Conservation (phyloP, 192 early-diverging fungal species). For the Coemansia sp. region DNA sequence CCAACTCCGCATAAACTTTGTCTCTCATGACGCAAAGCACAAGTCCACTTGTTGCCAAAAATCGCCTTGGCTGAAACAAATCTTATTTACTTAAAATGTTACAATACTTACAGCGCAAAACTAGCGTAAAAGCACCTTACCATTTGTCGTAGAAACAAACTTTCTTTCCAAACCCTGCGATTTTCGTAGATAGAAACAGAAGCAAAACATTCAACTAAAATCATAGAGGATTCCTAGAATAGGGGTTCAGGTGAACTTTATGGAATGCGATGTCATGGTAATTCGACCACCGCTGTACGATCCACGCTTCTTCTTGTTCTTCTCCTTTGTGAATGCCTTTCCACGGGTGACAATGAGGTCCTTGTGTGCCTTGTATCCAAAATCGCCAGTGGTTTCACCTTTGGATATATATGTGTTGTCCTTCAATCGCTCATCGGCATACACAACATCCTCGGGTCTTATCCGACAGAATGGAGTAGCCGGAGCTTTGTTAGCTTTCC, state of each 20-base stretch:
- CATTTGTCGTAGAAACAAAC: no score
- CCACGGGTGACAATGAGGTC: slow-evolving; percentile 89
- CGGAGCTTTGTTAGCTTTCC: slow-evolving; percentile 23
- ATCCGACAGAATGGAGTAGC: slow-evolving; percentile 83
- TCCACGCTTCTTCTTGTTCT: slow-evolving; percentile 97
- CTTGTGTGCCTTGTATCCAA: slow-evolving; percentile 90
- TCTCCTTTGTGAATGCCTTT: slow-evolving; percentile 90
- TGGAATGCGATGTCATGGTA: slow-evolving; percentile 77
- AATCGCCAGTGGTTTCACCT: slow-evolving; percentile 68
- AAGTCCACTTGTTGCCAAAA: no score
- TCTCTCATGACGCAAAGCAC: no score
- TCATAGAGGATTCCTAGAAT: no score
- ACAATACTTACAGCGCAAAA: no score
- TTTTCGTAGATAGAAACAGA: no score
- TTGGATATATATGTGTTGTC: slow-evolving; percentile 78
- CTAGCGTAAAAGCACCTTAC: no score
- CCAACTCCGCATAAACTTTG: no score
- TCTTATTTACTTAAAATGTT: no score
- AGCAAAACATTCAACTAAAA: no score
- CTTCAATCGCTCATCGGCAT: slow-evolving; percentile 74
- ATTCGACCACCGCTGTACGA: slow-evolving; percentile 92
- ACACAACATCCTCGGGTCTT: slow-evolving; percentile 75
- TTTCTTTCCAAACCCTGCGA: no score
- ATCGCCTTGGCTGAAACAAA: no score
- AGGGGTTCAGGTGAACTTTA: slow-evolving; percentile 70